These are phyloP conservation scores for Udeniomyces megalosporus DNA, from an alignment of 768 basidiomycete species.

Conservation along the genomic window DNA sequence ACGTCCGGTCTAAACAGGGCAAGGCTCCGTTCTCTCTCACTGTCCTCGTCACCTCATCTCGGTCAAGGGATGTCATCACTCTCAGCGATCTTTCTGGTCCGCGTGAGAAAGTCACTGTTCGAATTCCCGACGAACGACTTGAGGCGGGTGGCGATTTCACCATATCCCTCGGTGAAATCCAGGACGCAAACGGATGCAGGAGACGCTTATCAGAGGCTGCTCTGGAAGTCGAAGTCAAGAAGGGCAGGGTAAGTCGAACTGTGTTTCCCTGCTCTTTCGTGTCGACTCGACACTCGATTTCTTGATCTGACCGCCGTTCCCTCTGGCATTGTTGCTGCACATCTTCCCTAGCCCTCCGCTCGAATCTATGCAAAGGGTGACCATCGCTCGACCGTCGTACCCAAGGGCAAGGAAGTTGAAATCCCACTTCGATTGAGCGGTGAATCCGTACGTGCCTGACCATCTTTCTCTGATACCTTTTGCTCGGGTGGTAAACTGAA, in stretches of 20 bases:
- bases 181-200: constrained; percentile 77
- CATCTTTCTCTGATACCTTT: no score
- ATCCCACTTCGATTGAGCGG: constrained; percentile 79
- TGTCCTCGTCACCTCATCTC: constrained; percentile 18
- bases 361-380: constrained; percentile 55
- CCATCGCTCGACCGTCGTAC: constrained; percentile 46
- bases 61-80: constrained; percentile 21
- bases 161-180: constrained; percentile 47
- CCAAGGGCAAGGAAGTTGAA: constrained; percentile 54
- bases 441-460: constrained; percentile 50
- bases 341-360: constrained; percentile 50
- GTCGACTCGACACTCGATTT: not conserved
- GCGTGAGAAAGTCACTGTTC: constrained; percentile 43
- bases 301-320: not conserved
- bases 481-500: no score
- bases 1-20: constrained; percentile 39
- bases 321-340: not conserved
- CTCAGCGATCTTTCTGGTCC: constrained; percentile 34
- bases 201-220: constrained; percentile 58
- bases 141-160: constrained; percentile 22
- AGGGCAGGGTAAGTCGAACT: constrained; percentile 45
- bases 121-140: constrained; percentile 20
- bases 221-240: constrained; percentile 64
- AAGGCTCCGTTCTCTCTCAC: constrained; percentile 43
- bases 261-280: not conserved